Base-by-base conservation (phyloP, 768 basidiomycete species). In the Auricularia cornea region DNA sequence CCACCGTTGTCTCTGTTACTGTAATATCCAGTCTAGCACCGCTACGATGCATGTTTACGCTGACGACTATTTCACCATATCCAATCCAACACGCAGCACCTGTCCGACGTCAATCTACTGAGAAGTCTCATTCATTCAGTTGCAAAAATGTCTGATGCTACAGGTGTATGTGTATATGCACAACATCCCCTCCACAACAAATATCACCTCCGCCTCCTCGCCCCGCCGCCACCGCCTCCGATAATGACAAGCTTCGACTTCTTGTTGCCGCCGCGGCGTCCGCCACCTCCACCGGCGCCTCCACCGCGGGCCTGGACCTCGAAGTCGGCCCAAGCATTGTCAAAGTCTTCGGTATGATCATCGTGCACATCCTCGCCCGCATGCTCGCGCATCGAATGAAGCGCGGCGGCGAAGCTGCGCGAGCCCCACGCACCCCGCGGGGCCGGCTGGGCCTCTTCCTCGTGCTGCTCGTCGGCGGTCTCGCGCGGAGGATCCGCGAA, bases 371-470 rank as follows among this genome's bases (percentile, higher is more conserved):
- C 5, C 12, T 18, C 44, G 12, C 10, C 54, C 26, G 16, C 54
- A 26, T 30, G 54, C 6, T 29, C 54, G 26, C 54, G 54, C 54
- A 11, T 8, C 44, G 32, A 52, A 5, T 31, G 28, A 23, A 61
- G 60, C 18, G 51, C 44, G 44, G 28, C 54, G 4, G 54, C 54
- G 54, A 57, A 57, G 54, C 54, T 57, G 54, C 54, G 52, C n/a
- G 61, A 51, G 4, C 63, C 63, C 60, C 63, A 60, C 33, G 44
- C 54, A 63, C 20, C 62, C 14, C 40, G 48, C 23, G 59, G 59
- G 28, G 51, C 20, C 48, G 23, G 44, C 20, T 57, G 74, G 30
- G 69, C 31, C 61, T 76, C 76, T 32, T 52, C 51, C 1, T 52
- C 51, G 28, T 28, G 11, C 6, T 28, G 12, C 11, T 26, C 54